These are phyloP conservation scores for Quercus lobata DNA, from an alignment of 331 rosid species.

Conservation along the genomic window DNA sequence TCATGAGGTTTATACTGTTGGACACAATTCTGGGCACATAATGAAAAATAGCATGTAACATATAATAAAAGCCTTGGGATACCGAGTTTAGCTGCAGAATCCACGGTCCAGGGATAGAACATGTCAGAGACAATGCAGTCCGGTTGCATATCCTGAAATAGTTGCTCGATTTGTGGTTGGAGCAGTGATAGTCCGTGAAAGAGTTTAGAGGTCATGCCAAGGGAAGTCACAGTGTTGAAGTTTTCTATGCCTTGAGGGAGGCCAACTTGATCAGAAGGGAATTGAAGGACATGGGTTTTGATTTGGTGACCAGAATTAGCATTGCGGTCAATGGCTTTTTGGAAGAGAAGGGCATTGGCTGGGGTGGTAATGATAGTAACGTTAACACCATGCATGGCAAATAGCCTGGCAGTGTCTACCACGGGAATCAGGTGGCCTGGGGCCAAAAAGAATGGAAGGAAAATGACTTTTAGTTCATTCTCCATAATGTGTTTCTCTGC, in stretches of 20 bases:
- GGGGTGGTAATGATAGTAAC: slow-evolving; percentile 40
- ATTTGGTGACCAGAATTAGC: slow-evolving; percentile 11
- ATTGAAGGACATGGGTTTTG: slow-evolving; percentile 14
- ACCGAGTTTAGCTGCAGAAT: slow-evolving; percentile 27
- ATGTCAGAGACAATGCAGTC: slow-evolving; percentile 37
- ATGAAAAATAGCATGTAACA: slow-evolving; percentile 29
- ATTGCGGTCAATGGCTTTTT: slow-evolving; percentile 24
- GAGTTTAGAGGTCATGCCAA: neutral
- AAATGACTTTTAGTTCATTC: slow-evolving; percentile 19
- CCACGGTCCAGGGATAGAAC: slow-evolving; percentile 41
- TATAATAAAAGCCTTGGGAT: slow-evolving; percentile 41
- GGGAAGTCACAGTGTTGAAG: slow-evolving; percentile 11
- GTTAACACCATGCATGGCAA: slow-evolving; percentile 27
- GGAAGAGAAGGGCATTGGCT: slow-evolving; percentile 28
- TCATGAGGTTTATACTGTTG: slow-evolving; percentile 14
- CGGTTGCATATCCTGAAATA: slow-evolving; percentile 15
- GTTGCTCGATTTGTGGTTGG: slow-evolving; percentile 12
- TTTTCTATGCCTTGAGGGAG: slow-evolving; percentile 36
- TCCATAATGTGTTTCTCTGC: neutral
- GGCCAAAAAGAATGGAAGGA: slow-evolving; percentile 37
- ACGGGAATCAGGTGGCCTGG: slow-evolving; percentile 44
- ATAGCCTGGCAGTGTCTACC: slow-evolving; percentile 37
- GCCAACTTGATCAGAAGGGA: slow-evolving; percentile 34
- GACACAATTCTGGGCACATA: slow-evolving; percentile 4
- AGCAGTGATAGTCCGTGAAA: slow-evolving; percentile 4